Conservation (phyloP, 257 asterid species). For the Solanum neorickii region DNA sequence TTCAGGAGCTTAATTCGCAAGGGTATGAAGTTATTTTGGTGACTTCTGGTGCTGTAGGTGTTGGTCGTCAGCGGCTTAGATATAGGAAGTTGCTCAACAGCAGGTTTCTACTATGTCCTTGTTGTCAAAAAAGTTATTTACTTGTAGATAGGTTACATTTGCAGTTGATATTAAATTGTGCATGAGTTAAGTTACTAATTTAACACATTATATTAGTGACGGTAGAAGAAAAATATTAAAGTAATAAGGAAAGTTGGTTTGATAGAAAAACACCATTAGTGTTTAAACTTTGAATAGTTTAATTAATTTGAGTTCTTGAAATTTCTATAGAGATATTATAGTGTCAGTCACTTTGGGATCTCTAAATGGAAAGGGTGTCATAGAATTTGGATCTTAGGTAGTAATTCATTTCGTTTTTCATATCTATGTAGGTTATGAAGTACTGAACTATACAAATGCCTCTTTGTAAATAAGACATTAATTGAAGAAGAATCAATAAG, state of each 20-base stretch:
- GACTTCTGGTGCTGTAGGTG: slow-evolving; percentile 97
- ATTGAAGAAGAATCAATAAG: background rate
- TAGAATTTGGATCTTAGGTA: background rate
- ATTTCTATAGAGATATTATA: background rate
- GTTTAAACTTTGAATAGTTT: background rate
- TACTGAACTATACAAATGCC: background rate
- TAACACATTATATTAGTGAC: background rate
- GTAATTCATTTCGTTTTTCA: background rate
- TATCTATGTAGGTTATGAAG: background rate
- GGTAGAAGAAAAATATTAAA: background rate
- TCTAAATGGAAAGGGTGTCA: background rate
- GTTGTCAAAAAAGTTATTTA: background rate
- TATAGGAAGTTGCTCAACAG: slow-evolving; percentile 70
- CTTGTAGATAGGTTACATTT: background rate
- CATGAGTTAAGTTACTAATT: background rate
- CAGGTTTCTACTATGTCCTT: slow-evolving; percentile 41
- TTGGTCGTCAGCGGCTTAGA: slow-evolving; percentile 87
- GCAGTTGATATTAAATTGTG: background rate
- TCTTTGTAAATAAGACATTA: background rate
- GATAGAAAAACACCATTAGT: background rate
- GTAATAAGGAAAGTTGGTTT: background rate
- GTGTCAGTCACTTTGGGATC: background rate
- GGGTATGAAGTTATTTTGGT: slow-evolving; percentile 94
- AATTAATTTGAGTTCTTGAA: background rate
- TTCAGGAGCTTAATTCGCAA: slow-evolving; percentile 64